phyloP scores from a whole-genome alignment of 2,329 filamentous ascomycete genomes.

The Harringtonia lauricola region DNA sequence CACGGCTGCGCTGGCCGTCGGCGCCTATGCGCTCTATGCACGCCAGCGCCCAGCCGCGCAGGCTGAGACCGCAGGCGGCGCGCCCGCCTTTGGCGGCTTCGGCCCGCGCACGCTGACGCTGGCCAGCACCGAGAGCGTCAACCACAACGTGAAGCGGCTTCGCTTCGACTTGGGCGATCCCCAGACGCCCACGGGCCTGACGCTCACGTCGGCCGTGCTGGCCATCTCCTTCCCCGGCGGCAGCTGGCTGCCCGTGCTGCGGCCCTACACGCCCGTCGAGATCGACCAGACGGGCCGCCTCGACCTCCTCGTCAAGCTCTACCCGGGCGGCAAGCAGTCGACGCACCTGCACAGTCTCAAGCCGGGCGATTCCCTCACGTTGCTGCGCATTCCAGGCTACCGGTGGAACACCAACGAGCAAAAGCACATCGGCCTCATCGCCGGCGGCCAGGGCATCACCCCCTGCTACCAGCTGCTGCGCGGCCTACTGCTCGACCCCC shows the following conservation, averaged over 20 bases:
- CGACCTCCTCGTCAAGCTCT: slow-evolving; percentile 57
- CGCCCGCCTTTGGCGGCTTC: slow-evolving; percentile 13
- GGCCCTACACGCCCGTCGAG: slow-evolving; percentile 56
- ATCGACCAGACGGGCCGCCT: slow-evolving; percentile 45
- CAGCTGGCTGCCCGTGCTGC: slow-evolving; percentile 44
- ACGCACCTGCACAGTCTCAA: slow-evolving; percentile 53
- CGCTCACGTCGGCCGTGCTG: slow-evolving; percentile 44
- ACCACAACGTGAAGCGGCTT: slow-evolving; percentile 47
- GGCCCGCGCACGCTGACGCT: slow-evolving; percentile 36
- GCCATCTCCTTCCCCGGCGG: slow-evolving; percentile 48
- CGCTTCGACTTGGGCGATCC: slow-evolving; percentile 42
- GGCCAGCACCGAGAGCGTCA: slow-evolving; percentile 39
- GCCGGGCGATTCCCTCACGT: slow-evolving; percentile 50
- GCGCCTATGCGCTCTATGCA: slow-evolving; percentile 9
- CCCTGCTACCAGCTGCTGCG: slow-evolving; percentile 55
- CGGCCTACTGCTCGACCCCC: slow-evolving; percentile 49
- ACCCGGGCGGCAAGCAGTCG: slow-evolving; percentile 53
- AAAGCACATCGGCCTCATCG: slow-evolving; percentile 49
- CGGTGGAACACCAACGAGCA: slow-evolving; percentile 40
- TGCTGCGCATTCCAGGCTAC: slow-evolving; percentile 44
- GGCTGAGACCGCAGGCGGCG: slow-evolving; percentile 8
- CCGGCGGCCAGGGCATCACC: slow-evolving; percentile 63
- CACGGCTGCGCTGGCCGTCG: slow-evolving; percentile 9
- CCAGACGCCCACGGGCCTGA: slow-evolving; percentile 34
- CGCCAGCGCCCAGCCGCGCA: slow-evolving; percentile 2